phyloP scores from a whole-genome alignment of 2,329 filamentous ascomycete genomes.

The Madurella fahalii region DNA sequence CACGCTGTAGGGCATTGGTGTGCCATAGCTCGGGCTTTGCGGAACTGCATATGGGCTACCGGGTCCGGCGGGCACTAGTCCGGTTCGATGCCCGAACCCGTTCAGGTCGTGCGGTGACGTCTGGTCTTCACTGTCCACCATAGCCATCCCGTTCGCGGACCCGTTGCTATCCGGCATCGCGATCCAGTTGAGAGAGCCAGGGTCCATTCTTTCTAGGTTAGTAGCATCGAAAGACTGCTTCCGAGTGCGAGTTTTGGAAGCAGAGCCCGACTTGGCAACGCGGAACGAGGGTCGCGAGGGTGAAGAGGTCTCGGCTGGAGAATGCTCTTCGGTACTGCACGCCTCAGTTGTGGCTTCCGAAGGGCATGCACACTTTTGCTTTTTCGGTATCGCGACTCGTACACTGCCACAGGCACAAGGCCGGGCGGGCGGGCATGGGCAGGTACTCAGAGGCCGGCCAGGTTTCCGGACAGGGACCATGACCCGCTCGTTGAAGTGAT shows the following conservation, averaged over 20 bases:
- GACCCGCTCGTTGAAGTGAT: slow-evolving; percentile 61
- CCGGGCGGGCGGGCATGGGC: slow-evolving; percentile 60
- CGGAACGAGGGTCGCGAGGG: slow-evolving; percentile 39
- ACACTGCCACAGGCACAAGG: slow-evolving; percentile 60
- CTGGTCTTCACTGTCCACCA: slow-evolving; percentile 18
- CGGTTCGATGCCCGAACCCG: slow-evolving; percentile 7
- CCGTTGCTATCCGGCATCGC: slow-evolving; percentile 28
- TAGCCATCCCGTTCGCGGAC: slow-evolving; percentile 23
- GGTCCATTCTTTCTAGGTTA: slow-evolving; percentile 50
- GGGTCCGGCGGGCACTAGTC: slow-evolving; percentile 10
- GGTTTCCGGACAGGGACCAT: slow-evolving; percentile 70
- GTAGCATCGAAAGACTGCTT: slow-evolving; percentile 49
- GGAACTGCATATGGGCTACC: slow-evolving; percentile 7
- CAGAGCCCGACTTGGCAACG: slow-evolving; percentile 41
- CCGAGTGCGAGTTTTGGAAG: slow-evolving; percentile 34
- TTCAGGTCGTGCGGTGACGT: background rate
- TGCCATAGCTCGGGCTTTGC: slow-evolving; percentile 8
- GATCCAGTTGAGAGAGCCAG: slow-evolving; percentile 48
- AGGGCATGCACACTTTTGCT: slow-evolving; percentile 51
- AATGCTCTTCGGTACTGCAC: slow-evolving; percentile 22
- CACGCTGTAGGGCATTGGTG: slow-evolving; percentile 18
- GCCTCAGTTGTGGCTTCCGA: slow-evolving; percentile 18
- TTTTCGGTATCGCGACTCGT: slow-evolving; percentile 60
- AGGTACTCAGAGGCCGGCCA: slow-evolving; percentile 64
- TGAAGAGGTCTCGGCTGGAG: slow-evolving; percentile 33